Base-by-base conservation (phyloP, 2,329 filamentous ascomycete species). In the Fusarium oxysporum region DNA sequence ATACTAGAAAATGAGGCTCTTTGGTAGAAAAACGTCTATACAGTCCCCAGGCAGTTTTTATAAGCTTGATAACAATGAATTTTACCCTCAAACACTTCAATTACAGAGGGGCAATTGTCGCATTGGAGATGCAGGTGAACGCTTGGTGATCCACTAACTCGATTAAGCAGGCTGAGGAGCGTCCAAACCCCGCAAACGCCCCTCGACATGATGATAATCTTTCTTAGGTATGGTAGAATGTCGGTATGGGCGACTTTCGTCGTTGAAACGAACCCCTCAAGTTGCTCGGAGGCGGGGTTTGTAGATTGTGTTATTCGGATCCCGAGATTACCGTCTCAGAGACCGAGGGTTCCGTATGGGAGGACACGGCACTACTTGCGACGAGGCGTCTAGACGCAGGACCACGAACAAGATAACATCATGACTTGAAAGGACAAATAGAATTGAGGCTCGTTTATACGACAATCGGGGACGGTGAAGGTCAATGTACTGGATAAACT, bases 151-250 rank as follows among this genome's bases (percentile, higher is more conserved):
- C 3, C 33, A 40, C 44, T 51, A 59, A 32, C 43, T 59, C 16
- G 16, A 40, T 51, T 32, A 14, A 38, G 56, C 33, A 59, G 33
- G 43, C 16, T 32, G 44, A 59, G 56, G 56, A 59, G 56, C 55
- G 43, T 6, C 12, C 16, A 17, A 7, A 21, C 43, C 33, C 25
- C 56, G 43, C 43, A 51, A 33, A 19, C n/a, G 28, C n/a, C 12
- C 23, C 23, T 9, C 23, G 13, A 32, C n/a, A 23, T 13, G 23
- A 21, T 19, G 11, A 38, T 30, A 8, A 38, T 6, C 13, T 30
- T 14, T 50, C 16, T 25, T 16, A 21, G 16, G 5, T 16, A 17
- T n/a, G n/a, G 30, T 19, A 23, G 16, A 14, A 19, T 35, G 8
- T 19, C 16, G 8, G n/a, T 8, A 14, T 19, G n/a, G n/a, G 30